phyloP scores from a whole-genome alignment of 2,329 filamentous ascomycete species.

The Penicillium sp. region DNA sequence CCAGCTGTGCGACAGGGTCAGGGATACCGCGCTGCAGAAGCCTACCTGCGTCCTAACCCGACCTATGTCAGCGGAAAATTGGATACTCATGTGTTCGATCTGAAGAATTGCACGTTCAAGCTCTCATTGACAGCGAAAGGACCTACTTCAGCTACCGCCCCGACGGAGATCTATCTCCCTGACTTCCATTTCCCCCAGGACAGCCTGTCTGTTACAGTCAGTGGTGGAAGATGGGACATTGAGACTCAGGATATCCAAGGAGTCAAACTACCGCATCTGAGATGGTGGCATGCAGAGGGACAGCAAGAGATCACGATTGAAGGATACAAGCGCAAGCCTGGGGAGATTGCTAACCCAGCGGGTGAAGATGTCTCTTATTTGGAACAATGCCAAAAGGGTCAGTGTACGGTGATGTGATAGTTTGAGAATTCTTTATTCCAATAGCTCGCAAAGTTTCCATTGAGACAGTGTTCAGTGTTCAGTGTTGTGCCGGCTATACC shows the following conservation, averaged over 20 bases:
- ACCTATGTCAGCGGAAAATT: slow-evolving; percentile 73
- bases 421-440: no score
- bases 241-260: slow-evolving; percentile 70
- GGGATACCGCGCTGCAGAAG: slow-evolving; percentile 87
- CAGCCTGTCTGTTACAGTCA: slow-evolving; percentile 71
- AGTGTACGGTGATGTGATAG: slow-evolving; percentile 54
- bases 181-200: slow-evolving; percentile 88
- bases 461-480: neutral
- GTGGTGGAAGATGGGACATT: slow-evolving; percentile 88
- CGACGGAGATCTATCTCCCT: slow-evolving; percentile 83
- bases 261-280: slow-evolving; percentile 71
- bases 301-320: slow-evolving; percentile 77
- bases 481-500: slow-evolving; percentile 9
- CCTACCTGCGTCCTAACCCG: slow-evolving; percentile 84
- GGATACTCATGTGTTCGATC: slow-evolving; percentile 74
- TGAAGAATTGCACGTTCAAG: slow-evolving; percentile 75
- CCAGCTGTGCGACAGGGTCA: slow-evolving; percentile 62
- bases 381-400: slow-evolving; percentile 57
- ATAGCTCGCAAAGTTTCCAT: no score
- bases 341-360: slow-evolving; percentile 46
- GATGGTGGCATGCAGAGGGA: slow-evolving; percentile 91
- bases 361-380: slow-evolving; percentile 78
- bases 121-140: slow-evolving; percentile 67
- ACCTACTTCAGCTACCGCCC: slow-evolving; percentile 62
- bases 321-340: slow-evolving; percentile 66